phyloP scores from a whole-genome alignment of 179 eudicot species.

The Amaranthus tricolor region DNA sequence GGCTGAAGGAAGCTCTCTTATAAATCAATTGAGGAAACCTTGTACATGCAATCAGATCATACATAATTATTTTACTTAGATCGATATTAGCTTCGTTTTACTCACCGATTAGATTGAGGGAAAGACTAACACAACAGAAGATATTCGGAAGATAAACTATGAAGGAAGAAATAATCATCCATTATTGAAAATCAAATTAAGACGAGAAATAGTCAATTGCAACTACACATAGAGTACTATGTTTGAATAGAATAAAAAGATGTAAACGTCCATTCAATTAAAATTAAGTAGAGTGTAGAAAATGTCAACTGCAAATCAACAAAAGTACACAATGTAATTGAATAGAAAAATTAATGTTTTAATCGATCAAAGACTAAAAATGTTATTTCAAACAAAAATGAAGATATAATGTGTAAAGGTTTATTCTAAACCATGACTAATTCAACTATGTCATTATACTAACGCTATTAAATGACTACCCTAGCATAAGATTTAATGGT shows the following conservation, averaged over 20 bases:
- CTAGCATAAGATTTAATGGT: too few species aligned
- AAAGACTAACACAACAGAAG: too few species aligned
- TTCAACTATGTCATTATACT: not conserved
- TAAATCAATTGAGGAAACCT: not conserved
- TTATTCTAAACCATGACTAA: not conserved
- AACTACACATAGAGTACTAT: too few species aligned
- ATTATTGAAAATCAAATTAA: not conserved
- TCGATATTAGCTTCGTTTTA: not conserved
- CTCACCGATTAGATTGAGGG: too few species aligned
- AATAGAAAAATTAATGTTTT: not conserved
- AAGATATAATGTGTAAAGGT: not conserved
- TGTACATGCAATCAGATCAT: not conserved
- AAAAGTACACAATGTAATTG: not conserved
- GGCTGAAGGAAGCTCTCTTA: constrained; percentile 96
- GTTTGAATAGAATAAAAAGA: too few species aligned
- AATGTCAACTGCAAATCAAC: not conserved
- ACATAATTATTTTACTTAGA: not conserved
- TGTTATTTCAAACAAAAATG: not conserved
- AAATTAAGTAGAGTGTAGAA: not conserved
- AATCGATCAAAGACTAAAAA: not conserved
- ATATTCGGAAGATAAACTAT: too few species aligned
- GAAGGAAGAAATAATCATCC: too few species aligned
- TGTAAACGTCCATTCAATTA: not conserved
- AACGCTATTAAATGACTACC: too few species aligned
- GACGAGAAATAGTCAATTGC: not conserved